Evolutionary conservation across 2,329 filamentous ascomycete genomes (phyloP).

Genomic region (Juglanconis oblonga): DNA sequence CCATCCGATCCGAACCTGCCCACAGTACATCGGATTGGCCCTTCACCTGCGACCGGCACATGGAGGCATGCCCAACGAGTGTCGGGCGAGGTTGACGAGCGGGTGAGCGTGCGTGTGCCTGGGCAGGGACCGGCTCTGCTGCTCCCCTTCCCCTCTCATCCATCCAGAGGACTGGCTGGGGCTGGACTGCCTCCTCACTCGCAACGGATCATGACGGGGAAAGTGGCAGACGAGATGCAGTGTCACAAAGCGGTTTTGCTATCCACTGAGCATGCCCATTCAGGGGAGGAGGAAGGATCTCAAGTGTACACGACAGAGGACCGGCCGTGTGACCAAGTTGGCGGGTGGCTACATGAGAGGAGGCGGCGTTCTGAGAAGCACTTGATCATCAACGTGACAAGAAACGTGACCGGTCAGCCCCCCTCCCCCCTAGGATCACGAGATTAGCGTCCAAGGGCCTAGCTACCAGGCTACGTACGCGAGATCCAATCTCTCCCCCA

Average conservation of each 20-base stretch:
- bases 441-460: slow-evolving; percentile 4
- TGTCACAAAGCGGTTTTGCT: slow-evolving; percentile 14
- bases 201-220: not conserved
- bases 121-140: not conserved
- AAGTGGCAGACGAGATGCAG: slow-evolving; percentile 7
- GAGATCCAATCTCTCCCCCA: slow-evolving; percentile 11
- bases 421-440: slow-evolving; percentile 5
- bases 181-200: not conserved
- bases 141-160: not conserved
- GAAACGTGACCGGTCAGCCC: slow-evolving; percentile 18
- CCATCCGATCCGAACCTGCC: slow-evolving; percentile 1
- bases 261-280: slow-evolving; percentile 13
- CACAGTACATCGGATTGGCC: slow-evolving; percentile 1
- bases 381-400: slow-evolving; percentile 19
- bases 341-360: slow-evolving; percentile 16
- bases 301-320: slow-evolving; percentile 13
- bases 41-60: slow-evolving; percentile 9
- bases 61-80: not conserved
- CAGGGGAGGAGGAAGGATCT: slow-evolving; percentile 1
- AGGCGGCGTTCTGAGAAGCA: slow-evolving; percentile 18
- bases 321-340: slow-evolving; percentile 10
- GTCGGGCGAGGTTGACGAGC: not conserved
- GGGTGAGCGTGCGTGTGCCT: not conserved
- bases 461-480: slow-evolving; percentile 11
- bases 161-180: not conserved